Evolutionary conservation across 2,329 filamentous ascomycete species (phyloP).

Genomic region (Aspergillus costaricaensis): DNA sequence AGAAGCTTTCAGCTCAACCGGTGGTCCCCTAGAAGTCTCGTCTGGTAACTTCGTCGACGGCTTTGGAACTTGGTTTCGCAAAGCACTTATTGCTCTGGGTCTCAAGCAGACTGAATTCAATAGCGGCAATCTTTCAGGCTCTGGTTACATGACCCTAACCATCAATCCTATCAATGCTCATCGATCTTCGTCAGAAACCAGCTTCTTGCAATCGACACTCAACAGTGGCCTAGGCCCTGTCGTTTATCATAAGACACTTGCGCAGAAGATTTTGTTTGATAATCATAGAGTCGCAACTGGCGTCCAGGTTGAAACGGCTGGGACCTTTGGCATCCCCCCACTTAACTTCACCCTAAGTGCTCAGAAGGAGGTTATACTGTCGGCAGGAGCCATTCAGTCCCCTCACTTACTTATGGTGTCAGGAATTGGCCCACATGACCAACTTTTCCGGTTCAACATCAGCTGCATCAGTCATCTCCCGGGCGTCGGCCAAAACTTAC

Average conservation of each 20-base stretch:
- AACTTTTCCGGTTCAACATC: conserved; percentile 28
- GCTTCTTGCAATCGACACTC: conserved; percentile 22
- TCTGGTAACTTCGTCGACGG: conserved; percentile 31
- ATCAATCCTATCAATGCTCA: conserved; percentile 31
- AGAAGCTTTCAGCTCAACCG: conserved; percentile 19
- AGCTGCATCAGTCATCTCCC: conserved; percentile 29
- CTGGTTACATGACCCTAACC: conserved; percentile 31
- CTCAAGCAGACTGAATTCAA: conserved; percentile 30
- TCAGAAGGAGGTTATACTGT: conserved; percentile 52
- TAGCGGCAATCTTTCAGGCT: conserved; percentile 28
- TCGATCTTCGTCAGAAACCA: conserved; percentile 19
- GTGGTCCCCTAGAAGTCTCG: conserved; percentile 37
- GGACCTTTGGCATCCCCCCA: conserved; percentile 36
- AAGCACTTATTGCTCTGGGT: conserved; percentile 31
- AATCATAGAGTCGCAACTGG: conserved; percentile 48
- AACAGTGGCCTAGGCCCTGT: conserved; percentile 32
- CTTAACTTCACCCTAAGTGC: conserved; percentile 51
- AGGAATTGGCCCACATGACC: conserved; percentile 48
- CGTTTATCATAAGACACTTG: conserved; percentile 49
- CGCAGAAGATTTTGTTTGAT: conserved; percentile 54
- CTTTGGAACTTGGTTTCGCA: conserved; percentile 30
- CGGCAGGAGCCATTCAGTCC: conserved; percentile 56
- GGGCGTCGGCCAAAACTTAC: conserved; percentile 43
- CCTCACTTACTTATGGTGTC: conserved; percentile 58
- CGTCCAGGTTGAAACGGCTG: conserved; percentile 47